phyloP scores from a whole-genome alignment of 2,329 filamentous ascomycete species.

The Aspergillus tamarii region DNA sequence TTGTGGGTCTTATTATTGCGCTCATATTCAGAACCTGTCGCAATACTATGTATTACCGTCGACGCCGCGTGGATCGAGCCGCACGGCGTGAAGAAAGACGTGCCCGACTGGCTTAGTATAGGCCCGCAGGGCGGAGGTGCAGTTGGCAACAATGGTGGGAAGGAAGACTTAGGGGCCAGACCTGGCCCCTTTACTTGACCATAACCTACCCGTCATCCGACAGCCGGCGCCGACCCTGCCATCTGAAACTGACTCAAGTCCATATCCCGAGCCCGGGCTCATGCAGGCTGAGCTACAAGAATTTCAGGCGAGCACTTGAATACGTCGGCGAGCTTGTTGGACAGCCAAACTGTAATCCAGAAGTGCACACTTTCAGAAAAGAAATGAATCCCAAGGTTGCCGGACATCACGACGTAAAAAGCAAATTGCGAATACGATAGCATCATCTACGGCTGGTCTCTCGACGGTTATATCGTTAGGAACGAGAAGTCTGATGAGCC shows the following conservation, averaged over 20 bases:
- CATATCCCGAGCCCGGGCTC: slow-evolving; percentile 48
- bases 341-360: slow-evolving; percentile 36
- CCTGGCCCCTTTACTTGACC: slow-evolving; percentile 40
- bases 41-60: slow-evolving; percentile 46
- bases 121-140: slow-evolving; percentile 56
- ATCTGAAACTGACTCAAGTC: slow-evolving; percentile 13
- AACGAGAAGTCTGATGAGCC: slow-evolving; percentile 32
- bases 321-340: slow-evolving; percentile 55
- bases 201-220: slow-evolving; percentile 25
- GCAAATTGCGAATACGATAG: slow-evolving; percentile 17
- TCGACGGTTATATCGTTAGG: slow-evolving; percentile 31
- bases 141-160: slow-evolving; percentile 56
- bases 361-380: not conserved
- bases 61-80: slow-evolving; percentile 55
- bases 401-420: slow-evolving; percentile 14
- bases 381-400: slow-evolving; percentile 16
- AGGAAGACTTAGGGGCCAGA: slow-evolving; percentile 36
- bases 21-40: slow-evolving; percentile 48
- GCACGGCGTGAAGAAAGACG: slow-evolving; percentile 59
- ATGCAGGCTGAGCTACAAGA: slow-evolving; percentile 56
- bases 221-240: slow-evolving; percentile 49
- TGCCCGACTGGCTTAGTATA: slow-evolving; percentile 56
- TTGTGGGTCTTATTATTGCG: slow-evolving; percentile 42
- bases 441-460: slow-evolving; percentile 27
- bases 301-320: slow-evolving; percentile 55